phyloP scores from a whole-genome alignment of 495 filamentous ascomycete genomes.

The Aspergillus taichungensis region DNA sequence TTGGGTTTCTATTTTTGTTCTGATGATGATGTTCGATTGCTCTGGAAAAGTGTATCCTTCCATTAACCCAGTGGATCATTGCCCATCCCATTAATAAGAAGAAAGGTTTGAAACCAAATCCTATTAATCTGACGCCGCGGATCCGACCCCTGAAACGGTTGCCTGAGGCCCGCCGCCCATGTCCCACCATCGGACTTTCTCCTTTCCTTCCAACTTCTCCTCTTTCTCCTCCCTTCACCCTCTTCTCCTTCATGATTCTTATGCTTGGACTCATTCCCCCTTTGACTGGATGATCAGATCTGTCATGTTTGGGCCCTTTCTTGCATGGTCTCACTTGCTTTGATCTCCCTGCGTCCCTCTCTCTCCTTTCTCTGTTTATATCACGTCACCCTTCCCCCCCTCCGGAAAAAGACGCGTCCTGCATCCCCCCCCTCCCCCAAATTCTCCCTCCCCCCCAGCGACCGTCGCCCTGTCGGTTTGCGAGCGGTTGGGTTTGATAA shows the following conservation, averaged over 20 bases:
- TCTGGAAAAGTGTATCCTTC: too few relatives aligned
- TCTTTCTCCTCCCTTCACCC: constrained; percentile 6
- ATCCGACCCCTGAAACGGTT: constrained; percentile 15
- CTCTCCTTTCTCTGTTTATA: constrained; percentile 9
- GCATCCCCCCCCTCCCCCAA: background rate
- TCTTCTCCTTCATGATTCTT: constrained; percentile 2
- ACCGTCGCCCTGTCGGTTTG: background rate
- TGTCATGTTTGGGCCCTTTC: background rate
- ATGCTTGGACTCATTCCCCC: constrained; percentile 1
- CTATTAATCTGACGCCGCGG: constrained; percentile 11
- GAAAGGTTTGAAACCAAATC: background rate
- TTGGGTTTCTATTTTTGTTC: too few relatives aligned
- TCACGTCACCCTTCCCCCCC: constrained; percentile 11
- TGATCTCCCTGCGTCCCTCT: constrained; percentile 4
- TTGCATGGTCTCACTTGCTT: constrained; percentile 3
- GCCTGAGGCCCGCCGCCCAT: constrained; percentile 9
- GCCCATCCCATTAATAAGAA: too few relatives aligned
- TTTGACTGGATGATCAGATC: background rate
- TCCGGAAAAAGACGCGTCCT: constrained; percentile 1
- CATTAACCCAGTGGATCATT: too few relatives aligned
- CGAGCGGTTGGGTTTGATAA: too few relatives aligned
- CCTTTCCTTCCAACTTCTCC: constrained; percentile 1
- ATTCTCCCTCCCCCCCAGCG: background rate
- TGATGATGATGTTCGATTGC: too few relatives aligned
- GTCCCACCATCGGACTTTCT: background rate